Percentiles rank a stretch among this genome's conserved stretches.
phyloP scores from a whole-genome alignment of 305 asterid genomes.

The Withania somnifera region DNA sequence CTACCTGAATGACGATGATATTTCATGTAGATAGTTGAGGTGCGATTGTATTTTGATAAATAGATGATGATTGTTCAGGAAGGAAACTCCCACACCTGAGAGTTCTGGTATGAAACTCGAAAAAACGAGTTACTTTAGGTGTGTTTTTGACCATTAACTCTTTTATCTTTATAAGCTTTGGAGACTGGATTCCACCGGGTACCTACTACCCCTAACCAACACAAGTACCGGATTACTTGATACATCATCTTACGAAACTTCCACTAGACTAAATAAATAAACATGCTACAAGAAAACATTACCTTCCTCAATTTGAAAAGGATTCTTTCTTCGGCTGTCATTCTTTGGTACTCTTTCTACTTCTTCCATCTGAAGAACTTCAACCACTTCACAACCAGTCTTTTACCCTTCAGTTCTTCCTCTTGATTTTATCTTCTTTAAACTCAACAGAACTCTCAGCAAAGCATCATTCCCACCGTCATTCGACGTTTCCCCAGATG shows the following conservation, averaged over 20 bases:
- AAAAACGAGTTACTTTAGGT: too few relatives aligned
- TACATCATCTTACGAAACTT: not conserved
- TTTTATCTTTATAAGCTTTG: not conserved
- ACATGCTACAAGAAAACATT: not conserved
- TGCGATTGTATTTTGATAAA: too few relatives aligned
- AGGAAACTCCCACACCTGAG: too few relatives aligned
- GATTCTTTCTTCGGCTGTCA: conserved; percentile 72
- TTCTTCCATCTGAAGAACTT: conserved; percentile 78
- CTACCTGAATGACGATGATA: too few relatives aligned
- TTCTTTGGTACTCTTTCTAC: conserved; percentile 58
- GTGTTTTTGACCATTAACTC: too few relatives aligned
- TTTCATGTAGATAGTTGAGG: too few relatives aligned
- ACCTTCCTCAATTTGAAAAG: conserved; percentile 68
- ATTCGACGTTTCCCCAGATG: conserved; percentile 18
- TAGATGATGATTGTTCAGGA: too few relatives aligned
- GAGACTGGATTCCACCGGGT: not conserved
- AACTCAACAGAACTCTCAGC: conserved; percentile 22
- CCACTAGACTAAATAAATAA: not conserved
- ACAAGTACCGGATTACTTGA: not conserved
- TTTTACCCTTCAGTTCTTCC: conserved; percentile 84
- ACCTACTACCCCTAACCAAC: not conserved
- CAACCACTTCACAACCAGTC: conserved; percentile 81
- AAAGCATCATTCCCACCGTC: conserved; percentile 8
- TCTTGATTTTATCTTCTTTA: conserved; percentile 30
- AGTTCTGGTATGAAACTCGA: too few relatives aligned